Conservation (phyloP, 2,329 filamentous ascomycete species). For the Camillea tinctor region DNA sequence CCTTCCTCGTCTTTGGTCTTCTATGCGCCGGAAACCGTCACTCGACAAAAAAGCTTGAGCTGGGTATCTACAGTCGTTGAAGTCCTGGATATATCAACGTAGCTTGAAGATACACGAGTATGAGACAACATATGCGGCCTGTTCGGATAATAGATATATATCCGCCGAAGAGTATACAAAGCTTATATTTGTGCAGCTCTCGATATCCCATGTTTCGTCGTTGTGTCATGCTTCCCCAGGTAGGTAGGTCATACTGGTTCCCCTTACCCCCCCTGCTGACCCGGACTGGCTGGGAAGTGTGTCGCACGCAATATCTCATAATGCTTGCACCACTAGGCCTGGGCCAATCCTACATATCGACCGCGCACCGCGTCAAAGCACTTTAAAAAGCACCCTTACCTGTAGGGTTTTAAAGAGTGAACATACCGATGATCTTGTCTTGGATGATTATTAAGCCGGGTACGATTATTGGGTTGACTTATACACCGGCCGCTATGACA, state of each 20-base stretch:
- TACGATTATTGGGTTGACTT: not conserved
- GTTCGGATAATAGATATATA: not conserved
- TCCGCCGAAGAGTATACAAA: not conserved
- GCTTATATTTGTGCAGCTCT: not conserved
- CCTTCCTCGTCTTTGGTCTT: no score
- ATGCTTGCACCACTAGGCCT: slow-evolving; percentile 12
- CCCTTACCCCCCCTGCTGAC: not conserved
- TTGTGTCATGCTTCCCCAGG: slow-evolving; percentile 9
- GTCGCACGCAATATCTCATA: slow-evolving; percentile 22
- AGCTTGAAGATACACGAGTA: not conserved
- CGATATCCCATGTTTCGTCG: not conserved
- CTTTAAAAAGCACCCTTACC: not conserved
- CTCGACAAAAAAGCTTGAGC: not conserved
- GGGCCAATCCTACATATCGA: not conserved
- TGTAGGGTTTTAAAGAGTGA: not conserved
- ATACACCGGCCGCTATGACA: no score
- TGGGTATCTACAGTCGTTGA: no score
- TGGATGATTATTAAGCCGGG: not conserved
- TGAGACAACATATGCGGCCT: not conserved
- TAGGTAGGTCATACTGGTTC: slow-evolving; percentile 4
- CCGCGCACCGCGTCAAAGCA: not conserved
- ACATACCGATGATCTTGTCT: not conserved
- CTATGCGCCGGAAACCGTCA: slow-evolving; percentile 2
- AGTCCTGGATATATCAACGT: no score
- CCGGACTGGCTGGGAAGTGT: slow-evolving; percentile 9